Percentiles rank a stretch among this genome's conserved stretches.
Conservation (phyloP, 805 yeast species). For the Saturnispora zaruensis region DNA sequence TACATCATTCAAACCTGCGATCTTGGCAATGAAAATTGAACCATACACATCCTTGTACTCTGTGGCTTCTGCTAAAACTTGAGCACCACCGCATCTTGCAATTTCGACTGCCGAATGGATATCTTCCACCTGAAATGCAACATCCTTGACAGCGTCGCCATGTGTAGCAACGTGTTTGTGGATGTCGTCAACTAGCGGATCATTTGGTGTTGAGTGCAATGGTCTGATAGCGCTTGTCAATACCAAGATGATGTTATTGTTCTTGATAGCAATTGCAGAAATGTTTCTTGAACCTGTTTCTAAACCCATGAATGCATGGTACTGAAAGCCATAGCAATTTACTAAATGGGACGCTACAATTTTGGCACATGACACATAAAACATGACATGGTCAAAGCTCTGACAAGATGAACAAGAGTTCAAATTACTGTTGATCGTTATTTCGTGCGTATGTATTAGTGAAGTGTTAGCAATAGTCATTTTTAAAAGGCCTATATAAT, state of each 20-base stretch:
- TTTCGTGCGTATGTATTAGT: background rate
- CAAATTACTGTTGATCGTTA: background rate
- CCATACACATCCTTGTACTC: slow-evolving; percentile 40
- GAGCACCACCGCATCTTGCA: slow-evolving; percentile 47
- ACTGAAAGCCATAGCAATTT: slow-evolving; percentile 51
- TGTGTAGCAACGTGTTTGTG: slow-evolving; percentile 44
- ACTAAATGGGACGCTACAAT: slow-evolving; percentile 50
- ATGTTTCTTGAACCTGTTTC: slow-evolving; percentile 55
- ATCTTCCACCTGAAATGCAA: slow-evolving; percentile 54
- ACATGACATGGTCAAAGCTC: slow-evolving; percentile 59
- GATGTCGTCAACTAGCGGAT: slow-evolving; percentile 26
- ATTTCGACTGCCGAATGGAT: slow-evolving; percentile 35
- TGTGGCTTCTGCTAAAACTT: slow-evolving; percentile 21
- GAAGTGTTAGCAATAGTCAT: slow-evolving; percentile 2
- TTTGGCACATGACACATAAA: slow-evolving; percentile 68
- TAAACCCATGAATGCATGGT: slow-evolving; percentile 55
- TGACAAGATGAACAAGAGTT: slow-evolving; percentile 3
- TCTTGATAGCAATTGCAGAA: slow-evolving; percentile 52
- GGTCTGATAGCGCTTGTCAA: slow-evolving; percentile 34
- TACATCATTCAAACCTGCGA: slow-evolving; percentile 51
- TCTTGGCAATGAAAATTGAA: slow-evolving; percentile 40
- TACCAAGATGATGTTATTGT: slow-evolving; percentile 46
- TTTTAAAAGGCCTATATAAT: background rate
- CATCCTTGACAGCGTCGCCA: slow-evolving; percentile 77
- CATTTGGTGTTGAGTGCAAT: slow-evolving; percentile 10